Base-by-base conservation (phyloP, 495 filamentous ascomycete species). In the Parachaetomium inaequale region DNA sequence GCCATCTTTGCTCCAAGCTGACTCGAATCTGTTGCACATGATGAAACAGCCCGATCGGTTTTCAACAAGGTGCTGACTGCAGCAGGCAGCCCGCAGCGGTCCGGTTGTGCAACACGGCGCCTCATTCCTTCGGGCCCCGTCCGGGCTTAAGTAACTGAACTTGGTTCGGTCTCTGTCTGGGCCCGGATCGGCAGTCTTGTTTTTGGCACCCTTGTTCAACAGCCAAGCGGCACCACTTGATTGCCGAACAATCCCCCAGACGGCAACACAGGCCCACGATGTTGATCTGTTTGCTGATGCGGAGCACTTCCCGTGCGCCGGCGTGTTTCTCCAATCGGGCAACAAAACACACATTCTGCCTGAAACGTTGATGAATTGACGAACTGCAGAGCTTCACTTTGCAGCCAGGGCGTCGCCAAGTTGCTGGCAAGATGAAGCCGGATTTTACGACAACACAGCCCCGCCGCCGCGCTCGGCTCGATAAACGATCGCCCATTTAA, bases 61-160 rank as follows among this genome's bases (percentile, higher is more conserved):
- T 32, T 52, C 4, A 32, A 52, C 26, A 52, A 32, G 28, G 49
- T 32, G n/a, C 29, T 53, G 50, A 53, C 50, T 53, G 50, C 50
- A 36, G 6, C 26, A 17, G n/a, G n/a, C n/a, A 5, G 12, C 47
- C 47, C 26, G 25, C 26, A 51, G 31, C 28, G 25, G 12, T 51
- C 15, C 17, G 45, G 47, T n/a, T 29, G 47, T 11, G 14, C 47
- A 51, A 26, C 47, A 51, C 23, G 15, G 12, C 25, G n/a, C 47
- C 23, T 17, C 47, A n/a, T 51, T 29, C 28, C 26, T 29, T 51
- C 25, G 47, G 26, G n/a, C n/a, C 25, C 36, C 36, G 36, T 40
- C 36, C 36, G 36, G 36, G 36, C 3, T 40, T 15, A 5, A 40
- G 12, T 2, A 2, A 3, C 14, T 15, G n/a, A n/a, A n/a, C n/a